Evolutionary conservation across 306 rosid species (phyloP).

Genomic region (Delonix regia): DNA sequence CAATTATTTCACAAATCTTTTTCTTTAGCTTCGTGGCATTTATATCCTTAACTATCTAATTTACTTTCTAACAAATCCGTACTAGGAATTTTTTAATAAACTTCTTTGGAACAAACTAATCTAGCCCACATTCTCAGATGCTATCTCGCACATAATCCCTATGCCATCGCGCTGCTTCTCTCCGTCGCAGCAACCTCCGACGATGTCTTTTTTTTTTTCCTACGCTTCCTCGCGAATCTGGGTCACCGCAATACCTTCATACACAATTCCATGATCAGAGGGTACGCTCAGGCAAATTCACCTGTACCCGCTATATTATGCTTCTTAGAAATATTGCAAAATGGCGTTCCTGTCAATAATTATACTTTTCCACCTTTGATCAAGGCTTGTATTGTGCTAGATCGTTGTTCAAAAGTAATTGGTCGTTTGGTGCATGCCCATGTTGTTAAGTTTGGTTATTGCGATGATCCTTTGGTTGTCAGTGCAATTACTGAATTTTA

Average conservation of each 20-base stretch:
- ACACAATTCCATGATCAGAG: conserved; percentile 76
- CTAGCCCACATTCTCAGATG: conserved; percentile 71
- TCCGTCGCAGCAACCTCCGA: conserved; percentile 53
- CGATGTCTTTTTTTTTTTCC: conserved; percentile 41
- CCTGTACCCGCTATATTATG: conserved; percentile 52
- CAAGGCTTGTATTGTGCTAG: conserved; percentile 58
- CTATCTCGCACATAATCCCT: conserved; percentile 45
- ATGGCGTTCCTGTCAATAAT: conserved; percentile 63
- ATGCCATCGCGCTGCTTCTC: conserved; percentile 62
- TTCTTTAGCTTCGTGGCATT: too few species aligned
- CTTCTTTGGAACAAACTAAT: too few species aligned
- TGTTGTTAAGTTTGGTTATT: conserved; percentile 54
- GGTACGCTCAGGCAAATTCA: conserved; percentile 40
- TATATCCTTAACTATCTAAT: too few species aligned
- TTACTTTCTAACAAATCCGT: too few species aligned
- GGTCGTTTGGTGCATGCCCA: conserved; percentile 75
- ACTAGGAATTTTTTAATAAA: too few species aligned
- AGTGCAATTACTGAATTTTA: conserved; percentile 64
- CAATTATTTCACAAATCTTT: too few species aligned
- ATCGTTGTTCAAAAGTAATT: conserved; percentile 2
- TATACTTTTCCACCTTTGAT: conserved; percentile 79
- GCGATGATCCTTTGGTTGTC: conserved; percentile 61
- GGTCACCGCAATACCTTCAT: conserved; percentile 64
- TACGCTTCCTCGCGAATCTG: conserved; percentile 64
- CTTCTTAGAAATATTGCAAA: conserved; percentile 58